These are phyloP conservation scores for Boletus subparvulus DNA, from an alignment of 768 basidiomycete genomes.

Conservation along the genomic window DNA sequence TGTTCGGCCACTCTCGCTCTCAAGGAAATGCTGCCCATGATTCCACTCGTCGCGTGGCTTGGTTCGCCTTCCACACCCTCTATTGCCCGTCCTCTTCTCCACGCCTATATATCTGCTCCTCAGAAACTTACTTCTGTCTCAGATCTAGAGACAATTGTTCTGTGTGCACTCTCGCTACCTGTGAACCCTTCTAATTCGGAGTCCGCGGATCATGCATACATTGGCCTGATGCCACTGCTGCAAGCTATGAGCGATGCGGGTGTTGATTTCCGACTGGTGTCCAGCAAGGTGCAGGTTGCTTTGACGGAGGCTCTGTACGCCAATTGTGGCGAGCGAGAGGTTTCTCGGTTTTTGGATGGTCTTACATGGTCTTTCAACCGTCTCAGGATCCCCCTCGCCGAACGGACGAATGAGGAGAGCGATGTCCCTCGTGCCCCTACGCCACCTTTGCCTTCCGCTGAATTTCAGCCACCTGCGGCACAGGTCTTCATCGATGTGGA, in stretches of 20 bases:
- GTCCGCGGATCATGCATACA: conserved; percentile 33
- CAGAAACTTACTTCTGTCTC: conserved; percentile 30
- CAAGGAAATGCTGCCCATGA: conserved; percentile 11
- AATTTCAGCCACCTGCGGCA: conserved; percentile 9
- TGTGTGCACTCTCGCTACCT: conserved; percentile 37
- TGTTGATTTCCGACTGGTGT: conserved; percentile 30
- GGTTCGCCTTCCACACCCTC: conserved; percentile 34
- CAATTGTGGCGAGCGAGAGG: conserved; percentile 15
- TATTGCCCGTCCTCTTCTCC: conserved; percentile 42
- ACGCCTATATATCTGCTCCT: conserved; percentile 45
- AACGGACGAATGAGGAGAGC: conserved; percentile 11
- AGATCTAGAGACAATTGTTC: conserved; percentile 48
- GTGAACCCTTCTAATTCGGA: conserved; percentile 13
- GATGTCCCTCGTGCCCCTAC: conserved; percentile 7
- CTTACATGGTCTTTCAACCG: conserved; percentile 18
- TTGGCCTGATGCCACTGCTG: conserved; percentile 44
- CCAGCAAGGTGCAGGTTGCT: conserved; percentile 18
- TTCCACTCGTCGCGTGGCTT: conserved; percentile 34
- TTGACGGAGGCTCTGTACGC: conserved; percentile 29
- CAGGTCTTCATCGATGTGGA: conserved; percentile 25
- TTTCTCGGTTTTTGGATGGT: conserved; percentile 24
- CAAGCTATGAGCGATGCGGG: conserved; percentile 37
- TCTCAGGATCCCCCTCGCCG: conserved; percentile 20
- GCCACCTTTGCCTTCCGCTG: conserved; percentile 11
- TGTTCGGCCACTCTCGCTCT: background rate